Conservation (phyloP, 352 stramenopile species). For the Ophiocytium majus region DNA sequence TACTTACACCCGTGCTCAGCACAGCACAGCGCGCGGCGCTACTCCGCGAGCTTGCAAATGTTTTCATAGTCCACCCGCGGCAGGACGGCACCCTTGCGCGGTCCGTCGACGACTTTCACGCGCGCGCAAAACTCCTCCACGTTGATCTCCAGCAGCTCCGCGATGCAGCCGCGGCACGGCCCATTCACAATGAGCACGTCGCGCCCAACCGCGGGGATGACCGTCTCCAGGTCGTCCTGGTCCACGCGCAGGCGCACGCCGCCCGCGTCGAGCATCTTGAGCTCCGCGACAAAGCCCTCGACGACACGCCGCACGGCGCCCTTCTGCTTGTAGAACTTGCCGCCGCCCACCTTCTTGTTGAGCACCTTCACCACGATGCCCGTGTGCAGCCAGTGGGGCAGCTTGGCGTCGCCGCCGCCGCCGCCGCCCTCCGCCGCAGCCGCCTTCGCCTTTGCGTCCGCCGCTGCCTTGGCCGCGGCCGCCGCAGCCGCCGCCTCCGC, state of each 20-base stretch:
- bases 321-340: slow-evolving; percentile 81
- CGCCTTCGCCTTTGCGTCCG: slow-evolving; percentile 4
- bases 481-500: too few species aligned
- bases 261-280: slow-evolving; percentile 74
- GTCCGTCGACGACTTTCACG: slow-evolving; percentile 39
- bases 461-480: neutral
- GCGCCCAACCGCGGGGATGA: slow-evolving; percentile 47
- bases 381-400: slow-evolving; percentile 72
- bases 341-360: slow-evolving; percentile 76
- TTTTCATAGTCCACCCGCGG: slow-evolving; percentile 50
- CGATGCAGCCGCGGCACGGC: slow-evolving; percentile 29
- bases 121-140: slow-evolving; percentile 40
- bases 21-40: slow-evolving; percentile 51
- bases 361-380: slow-evolving; percentile 80
- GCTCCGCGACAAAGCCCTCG: slow-evolving; percentile 72
- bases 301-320: slow-evolving; percentile 70
- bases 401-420: neutral
- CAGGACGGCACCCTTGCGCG: slow-evolving; percentile 32
- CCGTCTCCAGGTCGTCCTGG: slow-evolving; percentile 80
- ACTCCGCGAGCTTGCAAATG: slow-evolving; percentile 65
- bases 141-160: slow-evolving; percentile 43
- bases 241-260: slow-evolving; percentile 74
- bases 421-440: neutral
- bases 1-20: too few species aligned
- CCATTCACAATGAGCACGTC: slow-evolving; percentile 51